Percentiles rank a stretch among this genome's conserved stretches.
These are phyloP conservation scores for Arthrobotrys musiformis DNA, from an alignment of 2,329 filamentous ascomycete species.

Conservation along the genomic window DNA sequence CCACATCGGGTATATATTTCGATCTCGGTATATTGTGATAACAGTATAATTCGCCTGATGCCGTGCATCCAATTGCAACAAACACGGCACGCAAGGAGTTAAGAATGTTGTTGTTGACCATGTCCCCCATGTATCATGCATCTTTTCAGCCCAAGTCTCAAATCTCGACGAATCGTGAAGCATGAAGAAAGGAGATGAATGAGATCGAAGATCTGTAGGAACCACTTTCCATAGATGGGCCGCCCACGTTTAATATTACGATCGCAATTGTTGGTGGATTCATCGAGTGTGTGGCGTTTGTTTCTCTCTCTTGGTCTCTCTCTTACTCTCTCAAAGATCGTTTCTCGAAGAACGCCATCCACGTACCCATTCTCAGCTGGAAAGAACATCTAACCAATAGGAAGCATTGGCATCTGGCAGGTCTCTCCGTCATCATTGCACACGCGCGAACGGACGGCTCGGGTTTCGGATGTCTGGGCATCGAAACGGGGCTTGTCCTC, in stretches of 20 bases:
- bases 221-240: neutral
- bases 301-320: neutral
- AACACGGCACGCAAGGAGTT: conserved; percentile 23
- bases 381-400: conserved; percentile 19
- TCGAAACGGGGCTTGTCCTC: neutral
- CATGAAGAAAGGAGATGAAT: neutral
- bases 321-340: neutral
- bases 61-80: neutral
- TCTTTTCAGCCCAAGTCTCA: conserved; percentile 11
- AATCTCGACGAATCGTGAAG: conserved; percentile 2
- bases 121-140: conserved; percentile 17
- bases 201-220: neutral
- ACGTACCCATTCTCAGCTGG: neutral
- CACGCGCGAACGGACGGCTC: conserved; percentile 13
- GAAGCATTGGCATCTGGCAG: conserved; percentile 38
- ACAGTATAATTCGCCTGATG: neutral
- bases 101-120: too few relatives aligned
- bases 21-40: neutral
- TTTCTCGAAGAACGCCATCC: conserved; percentile 9
- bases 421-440: conserved; percentile 16
- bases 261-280: neutral
- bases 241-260: neutral
- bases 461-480: conserved; percentile 28
- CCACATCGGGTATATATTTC: neutral
- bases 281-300: neutral